Conservation (phyloP, 441 rosid genomes). For the Populus hybrid region DNA sequence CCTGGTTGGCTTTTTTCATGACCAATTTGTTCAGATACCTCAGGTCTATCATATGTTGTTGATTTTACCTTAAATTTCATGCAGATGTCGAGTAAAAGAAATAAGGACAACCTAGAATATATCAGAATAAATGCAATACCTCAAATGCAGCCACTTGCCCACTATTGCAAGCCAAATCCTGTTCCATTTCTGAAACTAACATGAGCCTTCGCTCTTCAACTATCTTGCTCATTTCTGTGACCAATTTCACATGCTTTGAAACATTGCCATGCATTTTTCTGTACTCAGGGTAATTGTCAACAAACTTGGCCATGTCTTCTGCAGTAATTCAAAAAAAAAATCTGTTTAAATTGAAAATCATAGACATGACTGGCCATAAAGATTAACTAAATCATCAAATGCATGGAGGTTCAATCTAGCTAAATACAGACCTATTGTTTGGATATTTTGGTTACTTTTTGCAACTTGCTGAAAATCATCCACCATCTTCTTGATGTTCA, state of each 20-base stretch:
- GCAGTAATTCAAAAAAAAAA: slow-evolving; percentile 36
- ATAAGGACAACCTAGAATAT: neutral
- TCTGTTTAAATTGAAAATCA: slow-evolving; percentile 8
- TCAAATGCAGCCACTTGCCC: slow-evolving; percentile 97
- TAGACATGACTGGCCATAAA: neutral
- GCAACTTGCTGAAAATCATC: slow-evolving; percentile 98
- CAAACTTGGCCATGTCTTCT: slow-evolving; percentile 99
- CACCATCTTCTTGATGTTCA: slow-evolving; percentile 93
- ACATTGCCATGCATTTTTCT: slow-evolving; percentile 98
- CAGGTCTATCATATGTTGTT: neutral
- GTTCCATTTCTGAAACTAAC: slow-evolving; percentile 93
- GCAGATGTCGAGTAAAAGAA: neutral
- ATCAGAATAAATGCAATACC: slow-evolving; percentile 38
- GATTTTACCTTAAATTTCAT: neutral
- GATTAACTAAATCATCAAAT: slow-evolving; percentile 4
- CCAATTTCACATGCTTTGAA: slow-evolving; percentile 92
- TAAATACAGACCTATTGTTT: slow-evolving; percentile 71
- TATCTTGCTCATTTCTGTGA: slow-evolving; percentile 97
- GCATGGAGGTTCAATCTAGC: slow-evolving; percentile 13
- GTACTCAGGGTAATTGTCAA: slow-evolving; percentile 90
- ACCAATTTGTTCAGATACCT: neutral
- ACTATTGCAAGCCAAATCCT: slow-evolving; percentile 95
- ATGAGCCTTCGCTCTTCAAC: slow-evolving; percentile 92
- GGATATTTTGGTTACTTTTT: slow-evolving; percentile 87
- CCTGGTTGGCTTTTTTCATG: neutral